These are phyloP conservation scores for Penicillium sp. DNA, from an alignment of 2,329 filamentous ascomycete species.

Conservation along the genomic window DNA sequence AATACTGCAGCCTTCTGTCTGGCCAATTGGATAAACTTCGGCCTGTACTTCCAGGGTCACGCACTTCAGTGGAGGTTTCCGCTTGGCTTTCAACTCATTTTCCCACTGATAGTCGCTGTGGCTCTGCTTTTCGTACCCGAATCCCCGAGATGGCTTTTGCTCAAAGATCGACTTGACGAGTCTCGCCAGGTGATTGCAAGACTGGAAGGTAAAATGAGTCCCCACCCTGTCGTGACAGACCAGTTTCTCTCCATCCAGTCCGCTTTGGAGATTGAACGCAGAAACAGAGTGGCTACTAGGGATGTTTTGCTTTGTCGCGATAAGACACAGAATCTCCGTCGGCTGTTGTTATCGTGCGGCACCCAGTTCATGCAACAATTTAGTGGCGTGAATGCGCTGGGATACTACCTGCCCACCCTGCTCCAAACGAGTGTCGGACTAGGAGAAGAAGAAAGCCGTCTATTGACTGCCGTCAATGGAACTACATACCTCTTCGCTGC, in stretches of 20 bases:
- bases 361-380: constrained; percentile 50
- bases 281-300: constrained; percentile 36
- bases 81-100: constrained; percentile 43
- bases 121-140: constrained; percentile 38
- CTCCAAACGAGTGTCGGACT: constrained; percentile 15
- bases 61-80: constrained; percentile 39
- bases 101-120: constrained; percentile 39
- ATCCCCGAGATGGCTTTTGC: constrained; percentile 34
- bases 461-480: constrained; percentile 17
- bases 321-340: constrained; percentile 42
- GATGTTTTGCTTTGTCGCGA: constrained; percentile 38
- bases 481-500: constrained; percentile 14
- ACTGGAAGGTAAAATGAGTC: too few species aligned
- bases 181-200: constrained; percentile 12
- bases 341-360: constrained; percentile 45
- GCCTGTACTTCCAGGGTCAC: constrained; percentile 5
- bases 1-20: constrained; percentile 17
- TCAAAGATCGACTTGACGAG: constrained; percentile 10
- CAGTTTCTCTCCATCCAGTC: too few species aligned
- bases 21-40: constrained; percentile 13
- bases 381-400: constrained; percentile 25
- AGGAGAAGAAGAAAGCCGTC: constrained; percentile 3
- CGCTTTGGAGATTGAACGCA: constrained; percentile 42
- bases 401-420: constrained; percentile 15
- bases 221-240: too few species aligned